These are phyloP conservation scores for Pythium aquatile DNA, from an alignment of 352 stramenopile species.

Conservation along the genomic window DNA sequence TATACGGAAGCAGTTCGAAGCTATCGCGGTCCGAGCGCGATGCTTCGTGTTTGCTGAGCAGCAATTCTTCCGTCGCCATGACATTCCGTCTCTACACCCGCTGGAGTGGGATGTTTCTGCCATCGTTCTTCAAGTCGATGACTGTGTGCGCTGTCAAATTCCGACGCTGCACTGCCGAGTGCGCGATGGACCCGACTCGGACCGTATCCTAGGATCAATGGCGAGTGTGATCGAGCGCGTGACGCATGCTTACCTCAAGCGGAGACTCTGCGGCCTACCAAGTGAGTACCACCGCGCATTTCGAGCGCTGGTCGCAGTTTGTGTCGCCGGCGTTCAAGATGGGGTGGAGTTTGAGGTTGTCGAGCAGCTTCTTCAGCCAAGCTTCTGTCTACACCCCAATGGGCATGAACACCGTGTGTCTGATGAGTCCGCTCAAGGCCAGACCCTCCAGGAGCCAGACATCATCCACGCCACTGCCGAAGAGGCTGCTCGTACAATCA, in stretches of 20 bases:
- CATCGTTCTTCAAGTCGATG: slow-evolving; percentile 7
- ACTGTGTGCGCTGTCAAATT: slow-evolving; percentile 1
- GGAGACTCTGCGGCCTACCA: slow-evolving; percentile 3
- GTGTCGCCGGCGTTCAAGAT: background rate
- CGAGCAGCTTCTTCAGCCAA: background rate
- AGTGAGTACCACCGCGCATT: slow-evolving; percentile 1
- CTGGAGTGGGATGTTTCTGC: slow-evolving; percentile 9
- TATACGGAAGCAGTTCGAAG: background rate
- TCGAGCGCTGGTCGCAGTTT: slow-evolving; percentile 1
- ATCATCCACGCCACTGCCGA: background rate
- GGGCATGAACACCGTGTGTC: background rate
- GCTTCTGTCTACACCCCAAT: background rate
- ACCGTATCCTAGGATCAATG: slow-evolving; percentile 5
- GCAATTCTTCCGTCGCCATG: slow-evolving; percentile 4
- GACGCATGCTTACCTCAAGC: background rate
- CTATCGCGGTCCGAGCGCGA: background rate
- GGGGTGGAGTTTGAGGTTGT: background rate
- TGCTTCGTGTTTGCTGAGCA: slow-evolving; percentile 7
- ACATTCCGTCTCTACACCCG: background rate
- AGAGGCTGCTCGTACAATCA: background rate
- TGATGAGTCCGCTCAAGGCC: background rate
- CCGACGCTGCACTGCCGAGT: background rate
- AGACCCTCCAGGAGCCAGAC: background rate
- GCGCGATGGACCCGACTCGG: background rate
- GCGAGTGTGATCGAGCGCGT: slow-evolving; percentile 3